Evolutionary conservation across 768 basidiomycete genomes (phyloP), one percentile per base, ranked within the genome.

Genomic region (Psilocybe sp.): DNA sequence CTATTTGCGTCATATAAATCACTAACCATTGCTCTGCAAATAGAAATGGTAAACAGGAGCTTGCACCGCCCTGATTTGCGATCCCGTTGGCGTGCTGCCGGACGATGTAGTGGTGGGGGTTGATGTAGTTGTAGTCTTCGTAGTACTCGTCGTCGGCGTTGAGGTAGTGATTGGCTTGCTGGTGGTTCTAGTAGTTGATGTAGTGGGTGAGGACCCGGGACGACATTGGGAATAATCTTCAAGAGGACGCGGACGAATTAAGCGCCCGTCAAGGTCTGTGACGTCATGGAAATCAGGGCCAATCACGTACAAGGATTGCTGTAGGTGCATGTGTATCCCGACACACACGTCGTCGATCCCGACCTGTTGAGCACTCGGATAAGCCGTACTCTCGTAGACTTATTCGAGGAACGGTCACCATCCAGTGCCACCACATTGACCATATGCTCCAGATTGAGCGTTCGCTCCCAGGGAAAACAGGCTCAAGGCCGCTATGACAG

Each of bases 11-110:
- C 16, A 16, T 15, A 34, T 41, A 19, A 31, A 32, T 6, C 45
- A 55, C 70, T 43, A 46, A 79, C 78, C 73, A 35, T 62, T 60
- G 53, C 70, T 71, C 55, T 81, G 81, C 16, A 82, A 69, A 62
- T 82, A 82, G 58, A 80, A 76, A 57, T 82, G 80, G 53, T 66
- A 81, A 6, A 79, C 78, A 4, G 81, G 80, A 40, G 71, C 72
- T 54, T 75, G 69, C 32, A 74, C 80, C 1, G 75, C 64, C 44
- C 81, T 75, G 45, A 82, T 80, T 54, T 80, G 79, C 23, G 76
- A 75, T 4, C 69, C 73, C 33, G 72, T 72, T 1, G 71, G 62
- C 1, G 66, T 55, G 31, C 76, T 62, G 34, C 72, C 70, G 8
- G 65, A 63, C 7, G 59, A 53, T 3, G 65, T 55, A 3, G 69